phyloP scores from a whole-genome alignment of 2,329 filamentous ascomycete species.

The Pseudocercospora fuligena region DNA sequence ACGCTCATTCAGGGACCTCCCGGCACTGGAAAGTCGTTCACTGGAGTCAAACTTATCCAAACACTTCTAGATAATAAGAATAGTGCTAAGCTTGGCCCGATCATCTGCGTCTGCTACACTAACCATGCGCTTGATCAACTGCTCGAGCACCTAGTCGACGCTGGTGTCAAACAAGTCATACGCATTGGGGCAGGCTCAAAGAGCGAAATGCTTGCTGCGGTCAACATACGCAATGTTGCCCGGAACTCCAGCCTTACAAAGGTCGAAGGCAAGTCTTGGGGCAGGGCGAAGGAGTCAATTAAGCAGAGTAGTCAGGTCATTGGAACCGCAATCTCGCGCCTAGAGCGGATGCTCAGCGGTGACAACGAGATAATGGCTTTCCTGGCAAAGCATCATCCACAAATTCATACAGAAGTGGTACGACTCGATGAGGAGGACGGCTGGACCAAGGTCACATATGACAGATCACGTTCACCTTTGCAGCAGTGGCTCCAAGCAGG shows the following conservation, averaged over 20 bases:
- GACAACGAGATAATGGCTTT: slow-evolving; percentile 13
- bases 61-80: slow-evolving; percentile 56
- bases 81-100: slow-evolving; percentile 63
- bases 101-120: slow-evolving; percentile 56
- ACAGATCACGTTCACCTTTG: background rate
- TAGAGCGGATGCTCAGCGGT: slow-evolving; percentile 13
- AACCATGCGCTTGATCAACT: slow-evolving; percentile 64
- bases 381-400: slow-evolving; percentile 21
- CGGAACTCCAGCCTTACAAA: slow-evolving; percentile 44
- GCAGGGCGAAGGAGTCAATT: slow-evolving; percentile 29
- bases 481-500: background rate
- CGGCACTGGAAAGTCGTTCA: slow-evolving; percentile 76
- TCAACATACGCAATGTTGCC: slow-evolving; percentile 56
- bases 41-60: slow-evolving; percentile 68
- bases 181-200: slow-evolving; percentile 66
- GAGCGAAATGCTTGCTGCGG: slow-evolving; percentile 54
- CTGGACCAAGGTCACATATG: background rate
- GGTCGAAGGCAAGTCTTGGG: slow-evolving; percentile 46
- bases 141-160: slow-evolving; percentile 62
- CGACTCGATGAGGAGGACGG: background rate
- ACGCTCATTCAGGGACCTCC: slow-evolving; percentile 74
- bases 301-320: slow-evolving; percentile 30
- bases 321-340: slow-evolving; percentile 17
- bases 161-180: slow-evolving; percentile 60
- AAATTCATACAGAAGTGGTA: slow-evolving; percentile 29